Conservation (phyloP, 2,329 filamentous ascomycete species). For the Diatrype stigma region DNA sequence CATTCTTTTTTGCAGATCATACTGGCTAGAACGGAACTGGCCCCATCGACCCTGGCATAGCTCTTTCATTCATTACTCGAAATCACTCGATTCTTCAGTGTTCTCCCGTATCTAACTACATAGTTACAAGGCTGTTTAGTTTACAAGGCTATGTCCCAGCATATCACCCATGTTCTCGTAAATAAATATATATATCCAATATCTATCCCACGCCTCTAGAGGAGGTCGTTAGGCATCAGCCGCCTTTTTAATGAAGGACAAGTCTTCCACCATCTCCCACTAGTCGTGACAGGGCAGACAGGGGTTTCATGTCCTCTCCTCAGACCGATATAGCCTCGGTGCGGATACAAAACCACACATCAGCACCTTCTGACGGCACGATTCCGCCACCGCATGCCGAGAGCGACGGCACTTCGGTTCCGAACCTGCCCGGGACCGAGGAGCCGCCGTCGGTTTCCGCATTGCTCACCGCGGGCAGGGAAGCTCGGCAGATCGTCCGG, state of each 20-base stretch:
- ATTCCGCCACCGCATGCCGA: conserved; percentile 12
- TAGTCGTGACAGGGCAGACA: conserved; percentile 2
- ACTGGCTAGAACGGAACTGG: not conserved
- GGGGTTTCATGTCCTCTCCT: conserved; percentile 26
- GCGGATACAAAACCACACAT: conserved; percentile 12
- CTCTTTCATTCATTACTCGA: too few species aligned
- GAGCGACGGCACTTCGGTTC: conserved; percentile 10
- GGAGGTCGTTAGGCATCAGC: not conserved
- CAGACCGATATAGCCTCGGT: conserved; percentile 13
- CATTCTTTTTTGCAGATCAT: not conserved
- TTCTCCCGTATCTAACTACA: too few species aligned
- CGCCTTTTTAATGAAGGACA: not conserved
- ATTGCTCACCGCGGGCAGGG: conserved; percentile 44
- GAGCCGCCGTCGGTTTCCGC: conserved; percentile 13
- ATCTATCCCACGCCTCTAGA: not conserved
- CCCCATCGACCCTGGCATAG: not conserved
- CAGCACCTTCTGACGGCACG: conserved; percentile 14
- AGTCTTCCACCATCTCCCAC: not conserved
- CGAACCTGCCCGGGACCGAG: conserved; percentile 16
- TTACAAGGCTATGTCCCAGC: too few species aligned
- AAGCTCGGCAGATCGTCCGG: conserved; percentile 63
- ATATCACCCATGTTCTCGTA: not conserved
- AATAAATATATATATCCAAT: not conserved
- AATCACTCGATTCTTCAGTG: too few species aligned
- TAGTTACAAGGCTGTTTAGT: too few species aligned